These are phyloP conservation scores for Mrakia gelida DNA, from an alignment of 768 basidiomycete species.

Conservation along the genomic window DNA sequence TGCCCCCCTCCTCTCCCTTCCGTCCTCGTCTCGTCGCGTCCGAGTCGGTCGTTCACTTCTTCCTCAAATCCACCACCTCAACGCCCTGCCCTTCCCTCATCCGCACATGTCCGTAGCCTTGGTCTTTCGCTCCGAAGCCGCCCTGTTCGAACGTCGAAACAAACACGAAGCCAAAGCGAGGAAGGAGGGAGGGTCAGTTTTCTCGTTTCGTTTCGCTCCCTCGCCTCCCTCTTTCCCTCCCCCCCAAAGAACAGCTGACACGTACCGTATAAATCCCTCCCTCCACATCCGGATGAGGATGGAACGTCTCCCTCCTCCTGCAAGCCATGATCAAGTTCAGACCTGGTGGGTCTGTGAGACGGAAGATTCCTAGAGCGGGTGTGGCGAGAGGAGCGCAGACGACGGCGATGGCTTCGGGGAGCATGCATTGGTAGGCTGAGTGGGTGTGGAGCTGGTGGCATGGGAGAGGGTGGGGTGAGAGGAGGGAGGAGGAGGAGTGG, in stretches of 20 bases:
- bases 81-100: conserved; percentile 62
- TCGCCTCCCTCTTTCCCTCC: neutral
- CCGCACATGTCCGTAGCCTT: conserved; percentile 77
- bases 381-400: conserved; percentile 78
- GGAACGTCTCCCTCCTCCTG: conserved; percentile 68
- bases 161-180: neutral
- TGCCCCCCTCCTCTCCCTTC: neutral
- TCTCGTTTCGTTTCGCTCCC: neutral
- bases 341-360: conserved; percentile 81
- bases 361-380: conserved; percentile 84
- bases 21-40: neutral
- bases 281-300: conserved; percentile 64
- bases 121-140: conserved; percentile 38
- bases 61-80: conserved; percentile 79
- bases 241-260: neutral
- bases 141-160: conserved; percentile 52
- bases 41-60: conserved; percentile 3
- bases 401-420: conserved; percentile 87
- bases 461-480: neutral
- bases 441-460: conserved; percentile 67
- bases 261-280: conserved; percentile 79
- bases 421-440: conserved; percentile 79
- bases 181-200: neutral
- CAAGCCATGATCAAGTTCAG: conserved; percentile 67
- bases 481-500: neutral